Conservation (phyloP, 495 filamentous ascomycete genomes). For the Lepidopterella palustris region DNA sequence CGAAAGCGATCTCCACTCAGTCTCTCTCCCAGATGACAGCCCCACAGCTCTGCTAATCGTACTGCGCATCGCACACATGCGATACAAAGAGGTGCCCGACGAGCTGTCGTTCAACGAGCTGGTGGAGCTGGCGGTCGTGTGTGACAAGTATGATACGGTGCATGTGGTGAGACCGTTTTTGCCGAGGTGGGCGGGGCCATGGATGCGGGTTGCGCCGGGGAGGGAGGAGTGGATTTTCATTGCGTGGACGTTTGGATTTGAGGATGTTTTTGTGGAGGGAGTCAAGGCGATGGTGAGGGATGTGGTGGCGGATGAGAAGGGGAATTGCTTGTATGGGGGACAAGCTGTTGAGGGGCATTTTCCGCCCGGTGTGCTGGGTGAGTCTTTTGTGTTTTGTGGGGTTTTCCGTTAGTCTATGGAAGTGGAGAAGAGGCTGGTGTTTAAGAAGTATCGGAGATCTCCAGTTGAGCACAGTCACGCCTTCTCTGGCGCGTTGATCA, state of each 20-base stretch:
- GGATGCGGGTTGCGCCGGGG: not conserved
- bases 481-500: too few relatives aligned
- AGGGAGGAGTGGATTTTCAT: conserved; percentile 3
- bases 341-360: not conserved
- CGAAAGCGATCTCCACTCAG: not conserved
- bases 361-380: not conserved
- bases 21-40: conserved; percentile 1
- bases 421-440: not conserved
- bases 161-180: not conserved
- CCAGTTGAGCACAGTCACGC: too few relatives aligned
- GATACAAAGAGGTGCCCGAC: not conserved
- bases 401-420: not conserved
- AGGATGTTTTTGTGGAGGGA: not conserved
- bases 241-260: not conserved
- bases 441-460: not conserved
- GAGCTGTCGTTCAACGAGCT: not conserved
- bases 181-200: not conserved
- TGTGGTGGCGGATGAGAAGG: not conserved
- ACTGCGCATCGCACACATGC: not conserved
- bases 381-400: not conserved
- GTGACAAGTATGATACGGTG: conserved; percentile 7
- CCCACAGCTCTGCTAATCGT: not conserved
- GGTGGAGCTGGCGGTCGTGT: not conserved
- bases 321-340: not conserved
- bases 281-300: not conserved